Base-by-base conservation (phyloP, 345 rosid genomes). In the Lepidium sativum region DNA sequence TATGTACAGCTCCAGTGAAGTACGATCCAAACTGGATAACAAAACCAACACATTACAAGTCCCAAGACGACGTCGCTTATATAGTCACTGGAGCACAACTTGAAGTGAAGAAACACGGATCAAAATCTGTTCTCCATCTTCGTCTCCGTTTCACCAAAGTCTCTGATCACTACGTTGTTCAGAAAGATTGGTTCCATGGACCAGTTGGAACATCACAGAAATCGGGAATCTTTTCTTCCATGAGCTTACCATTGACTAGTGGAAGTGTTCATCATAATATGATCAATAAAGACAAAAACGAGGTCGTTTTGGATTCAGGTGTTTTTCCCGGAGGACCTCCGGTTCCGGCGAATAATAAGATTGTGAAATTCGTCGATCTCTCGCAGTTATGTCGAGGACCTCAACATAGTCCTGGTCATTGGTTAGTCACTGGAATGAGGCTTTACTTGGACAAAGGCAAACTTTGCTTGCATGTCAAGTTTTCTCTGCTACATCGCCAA, bases 81-180 rank as follows among this genome's bases (percentile, higher is more conserved):
- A 82, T 94, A 1, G 99, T 94, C 64, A 94, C 97, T 2, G 99
- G 99, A 6, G 95, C 87, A 63, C 92, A 86, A 57, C 91, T 94
- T 2, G 87, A 83, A 50, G 81, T 88, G 2, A 82, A 83, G 53
- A 88, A 82, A 66, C 86, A 83, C n/a, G 69, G 78, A 55, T 79
- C 95, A 12, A 88, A 77, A 54, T 68, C 55, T 1, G 88, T 90
- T 38, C 96, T 94, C 54, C 95, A 94, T 62, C 95, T 94, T 54
- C 77, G 89, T 25, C 77, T 94, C 8, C 66, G 67, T 4, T 94
- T 80, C 81, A 83, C 96, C 51, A 72, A 71, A 69, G 92, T 90
- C 15, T 65, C 81, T 1, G 68, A 71, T 61, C 77, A 71, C 15
- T 73, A 20, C 49, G 15, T 88, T 0, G 80, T 73, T 0, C 84